phyloP scores from a whole-genome alignment of 2,329 filamentous ascomycete genomes.

The Colletotrichum higginsianum region DNA sequence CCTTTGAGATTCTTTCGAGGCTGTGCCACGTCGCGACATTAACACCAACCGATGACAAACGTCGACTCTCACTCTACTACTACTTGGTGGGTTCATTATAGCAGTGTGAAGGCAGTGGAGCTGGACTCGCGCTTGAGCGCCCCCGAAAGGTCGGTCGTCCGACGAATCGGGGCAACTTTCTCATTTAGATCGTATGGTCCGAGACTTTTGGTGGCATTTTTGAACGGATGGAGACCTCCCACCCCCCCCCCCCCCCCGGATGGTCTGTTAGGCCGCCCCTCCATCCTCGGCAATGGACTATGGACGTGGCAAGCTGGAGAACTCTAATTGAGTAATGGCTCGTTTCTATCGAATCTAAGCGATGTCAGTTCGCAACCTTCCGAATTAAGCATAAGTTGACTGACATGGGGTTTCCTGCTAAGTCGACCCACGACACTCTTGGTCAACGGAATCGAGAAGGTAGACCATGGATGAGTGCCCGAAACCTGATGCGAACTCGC shows the following conservation, averaged over 20 bases:
- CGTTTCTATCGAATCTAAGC: not conserved
- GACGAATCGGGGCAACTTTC: not conserved
- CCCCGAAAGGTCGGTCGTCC: not conserved
- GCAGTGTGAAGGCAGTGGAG: too few species aligned
- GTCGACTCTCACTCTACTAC: too few species aligned
- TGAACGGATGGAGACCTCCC: slow-evolving; percentile 29
- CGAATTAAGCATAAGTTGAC: slow-evolving; percentile 40
- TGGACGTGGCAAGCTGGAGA: slow-evolving; percentile 34
- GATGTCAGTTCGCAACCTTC: slow-evolving; percentile 38
- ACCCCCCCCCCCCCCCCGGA: slow-evolving; percentile 22
- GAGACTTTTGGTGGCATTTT: slow-evolving; percentile 5
- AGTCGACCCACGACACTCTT: not conserved
- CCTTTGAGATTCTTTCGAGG: too few species aligned
- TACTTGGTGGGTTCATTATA: too few species aligned
- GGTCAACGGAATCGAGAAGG: too few species aligned
- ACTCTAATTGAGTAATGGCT: too few species aligned
- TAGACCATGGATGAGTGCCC: too few species aligned
- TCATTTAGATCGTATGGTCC: not conserved
- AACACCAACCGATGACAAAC: too few species aligned
- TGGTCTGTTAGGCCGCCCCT: slow-evolving; percentile 23
- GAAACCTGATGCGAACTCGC: not conserved
- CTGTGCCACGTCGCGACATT: too few species aligned
- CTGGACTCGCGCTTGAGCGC: too few species aligned
- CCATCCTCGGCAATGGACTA: slow-evolving; percentile 20
- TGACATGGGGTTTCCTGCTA: slow-evolving; percentile 10